phyloP scores from a whole-genome alignment of 2,329 filamentous ascomycete species.

The Ascochyta clinopodiicola region DNA sequence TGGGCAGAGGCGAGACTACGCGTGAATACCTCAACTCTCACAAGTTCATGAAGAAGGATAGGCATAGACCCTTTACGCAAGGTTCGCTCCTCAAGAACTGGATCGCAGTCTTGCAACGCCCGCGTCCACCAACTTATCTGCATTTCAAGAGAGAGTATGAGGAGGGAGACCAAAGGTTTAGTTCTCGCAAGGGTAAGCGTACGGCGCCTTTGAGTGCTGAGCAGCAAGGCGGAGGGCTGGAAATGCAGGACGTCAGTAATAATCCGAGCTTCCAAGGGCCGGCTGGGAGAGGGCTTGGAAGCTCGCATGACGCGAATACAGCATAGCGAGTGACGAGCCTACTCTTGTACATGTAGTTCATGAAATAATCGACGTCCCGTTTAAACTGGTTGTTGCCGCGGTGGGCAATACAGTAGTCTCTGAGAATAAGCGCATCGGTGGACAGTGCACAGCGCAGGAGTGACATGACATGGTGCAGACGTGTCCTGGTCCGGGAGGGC shows the following conservation, averaged over 20 bases:
- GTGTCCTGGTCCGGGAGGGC: not conserved
- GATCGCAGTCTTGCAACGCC: conserved; percentile 79
- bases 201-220: conserved; percentile 57
- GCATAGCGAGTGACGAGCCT: conserved; percentile 16
- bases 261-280: conserved; percentile 47
- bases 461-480: not conserved
- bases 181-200: conserved; percentile 62
- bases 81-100: conserved; percentile 78
- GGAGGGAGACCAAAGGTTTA: conserved; percentile 85
- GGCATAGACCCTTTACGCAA: conserved; percentile 89
- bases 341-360: conserved; percentile 5
- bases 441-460: not conserved
- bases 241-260: conserved; percentile 67
- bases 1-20: conserved; percentile 90
- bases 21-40: conserved; percentile 95
- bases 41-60: conserved; percentile 91
- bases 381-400: not conserved
- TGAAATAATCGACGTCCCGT: conserved; percentile 7
- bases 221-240: conserved; percentile 65
- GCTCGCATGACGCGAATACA: conserved; percentile 19
- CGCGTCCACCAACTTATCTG: conserved; percentile 86
- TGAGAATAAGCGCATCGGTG: not conserved
- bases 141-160: conserved; percentile 80
- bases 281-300: conserved; percentile 24
- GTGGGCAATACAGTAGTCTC: not conserved